phyloP scores from a whole-genome alignment of 106 monocot species.

The Triglochin maritima region DNA sequence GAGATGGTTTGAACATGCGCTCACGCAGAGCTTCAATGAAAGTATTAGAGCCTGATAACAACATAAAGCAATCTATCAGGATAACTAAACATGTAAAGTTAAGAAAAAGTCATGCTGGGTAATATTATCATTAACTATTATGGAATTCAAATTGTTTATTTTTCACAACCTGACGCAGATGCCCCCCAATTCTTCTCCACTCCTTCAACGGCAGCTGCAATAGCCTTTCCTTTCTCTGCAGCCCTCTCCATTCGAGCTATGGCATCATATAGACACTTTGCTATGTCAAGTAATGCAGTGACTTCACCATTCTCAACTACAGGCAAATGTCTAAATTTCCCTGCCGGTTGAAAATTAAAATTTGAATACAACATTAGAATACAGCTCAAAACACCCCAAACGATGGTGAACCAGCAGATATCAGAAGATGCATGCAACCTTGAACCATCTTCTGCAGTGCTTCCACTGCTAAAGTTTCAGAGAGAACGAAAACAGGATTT shows the following conservation, averaged over 20 bases:
- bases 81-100: neutral
- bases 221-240: slow-evolving; percentile 87
- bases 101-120: neutral
- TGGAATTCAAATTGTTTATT: neutral
- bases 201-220: slow-evolving; percentile 90
- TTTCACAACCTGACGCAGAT: slow-evolving; percentile 46
- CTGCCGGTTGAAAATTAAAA: slow-evolving; percentile 17
- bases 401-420: no score
- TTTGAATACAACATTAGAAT: neutral
- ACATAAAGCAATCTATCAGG: neutral
- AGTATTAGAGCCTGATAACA: slow-evolving; percentile 47
- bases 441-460: slow-evolving; percentile 94
- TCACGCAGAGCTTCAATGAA: slow-evolving; percentile 74
- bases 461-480: slow-evolving; percentile 82
- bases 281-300: slow-evolving; percentile 81
- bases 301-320: slow-evolving; percentile 93
- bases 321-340: slow-evolving; percentile 87
- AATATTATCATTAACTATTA: neutral
- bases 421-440: slow-evolving; percentile 32
- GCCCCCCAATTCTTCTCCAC: slow-evolving; percentile 81
- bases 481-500: slow-evolving; percentile 80
- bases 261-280: slow-evolving; percentile 93
- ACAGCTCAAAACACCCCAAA: no score
- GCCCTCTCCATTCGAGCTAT: slow-evolving; percentile 89
- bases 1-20: slow-evolving; percentile 62